phyloP scores from a whole-genome alignment of 129 eudicot genomes.

The Escallonia rubra region DNA sequence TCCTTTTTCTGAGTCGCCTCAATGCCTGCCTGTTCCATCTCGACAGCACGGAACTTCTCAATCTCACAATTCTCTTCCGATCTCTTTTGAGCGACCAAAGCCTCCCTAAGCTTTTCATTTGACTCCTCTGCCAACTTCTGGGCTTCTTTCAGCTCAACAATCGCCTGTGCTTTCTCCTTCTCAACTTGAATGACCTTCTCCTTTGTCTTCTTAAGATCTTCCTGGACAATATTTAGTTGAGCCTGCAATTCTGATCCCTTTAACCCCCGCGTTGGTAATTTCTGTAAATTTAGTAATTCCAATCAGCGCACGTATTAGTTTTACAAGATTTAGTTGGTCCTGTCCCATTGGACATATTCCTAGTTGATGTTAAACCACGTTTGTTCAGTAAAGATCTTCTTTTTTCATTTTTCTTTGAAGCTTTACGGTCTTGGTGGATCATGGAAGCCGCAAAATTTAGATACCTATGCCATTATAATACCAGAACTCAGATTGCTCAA shows the following conservation, averaged over 20 bases:
- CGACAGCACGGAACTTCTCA: slow-evolving; percentile 87
- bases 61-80: slow-evolving; percentile 89
- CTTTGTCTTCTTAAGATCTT: slow-evolving; percentile 75
- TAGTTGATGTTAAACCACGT: neutral
- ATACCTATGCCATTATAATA: no score
- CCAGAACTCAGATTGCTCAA: neutral
- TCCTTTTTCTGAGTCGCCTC: slow-evolving; percentile 83
- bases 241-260: slow-evolving; percentile 82
- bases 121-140: slow-evolving; percentile 74
- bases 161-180: slow-evolving; percentile 66
- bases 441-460: no score
- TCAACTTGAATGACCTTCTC: slow-evolving; percentile 62
- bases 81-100: slow-evolving; percentile 79
- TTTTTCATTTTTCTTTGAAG: no score
- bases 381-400: no score
- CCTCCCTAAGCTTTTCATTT: slow-evolving; percentile 71
- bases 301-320: neutral
- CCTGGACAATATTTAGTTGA: slow-evolving; percentile 60
- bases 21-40: slow-evolving; percentile 91
- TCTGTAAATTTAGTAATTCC: slow-evolving; percentile 39
- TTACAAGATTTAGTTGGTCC: neutral
- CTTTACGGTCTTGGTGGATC: no score
- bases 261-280: slow-evolving; percentile 49
- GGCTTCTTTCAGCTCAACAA: slow-evolving; percentile 68
- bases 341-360: neutral